A percentile compares a stretch with the other conserved stretches of the same genome.
Evolutionary conservation across 148 eudicot genomes (phyloP).

Genomic region (Dysphania ambrosioides): DNA sequence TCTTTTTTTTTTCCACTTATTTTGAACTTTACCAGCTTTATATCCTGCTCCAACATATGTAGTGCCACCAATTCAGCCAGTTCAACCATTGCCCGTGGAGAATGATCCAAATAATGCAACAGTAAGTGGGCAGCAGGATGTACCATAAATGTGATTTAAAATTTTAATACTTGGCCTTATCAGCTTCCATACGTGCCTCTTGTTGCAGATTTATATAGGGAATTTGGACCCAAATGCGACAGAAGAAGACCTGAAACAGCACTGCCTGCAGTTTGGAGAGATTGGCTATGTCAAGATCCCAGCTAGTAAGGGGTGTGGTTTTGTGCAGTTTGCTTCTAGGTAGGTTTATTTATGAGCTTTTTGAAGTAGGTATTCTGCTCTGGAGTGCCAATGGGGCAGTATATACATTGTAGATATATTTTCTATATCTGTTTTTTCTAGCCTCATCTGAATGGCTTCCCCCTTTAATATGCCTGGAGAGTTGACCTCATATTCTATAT

Average conservation of each 20-base stretch:
- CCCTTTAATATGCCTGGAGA: not conserved
- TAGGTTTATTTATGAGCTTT: slow-evolving; percentile 27
- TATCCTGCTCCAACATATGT: slow-evolving; percentile 71
- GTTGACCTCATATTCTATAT: not conserved
- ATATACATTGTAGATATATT: not conserved
- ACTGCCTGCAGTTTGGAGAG: slow-evolving; percentile 84
- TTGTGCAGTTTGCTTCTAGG: slow-evolving; percentile 90
- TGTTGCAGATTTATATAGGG: slow-evolving; percentile 69
- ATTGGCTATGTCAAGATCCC: slow-evolving; percentile 84
- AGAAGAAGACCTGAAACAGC: slow-evolving; percentile 88
- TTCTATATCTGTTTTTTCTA: not conserved
- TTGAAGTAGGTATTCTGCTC: not conserved
- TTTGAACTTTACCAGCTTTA: slow-evolving; percentile 50
- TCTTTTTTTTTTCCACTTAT: slow-evolving; percentile 14
- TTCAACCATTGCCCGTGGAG: slow-evolving; percentile 57
- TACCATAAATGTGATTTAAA: not conserved
- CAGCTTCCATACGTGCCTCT: not conserved
- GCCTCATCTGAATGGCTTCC: not conserved
- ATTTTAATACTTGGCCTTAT: not conserved
- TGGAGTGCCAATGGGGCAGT: not conserved
- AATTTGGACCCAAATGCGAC: slow-evolving; percentile 81
- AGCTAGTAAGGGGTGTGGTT: slow-evolving; percentile 79
- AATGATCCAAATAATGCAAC: slow-evolving; percentile 84
- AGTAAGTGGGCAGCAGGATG: slow-evolving; percentile 40
- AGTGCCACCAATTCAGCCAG: slow-evolving; percentile 49